A percentile compares a stretch with the other conserved stretches of the same genome.
Conservation (phyloP, 345 rosid genomes). For the Cardiospermum halicacabum region DNA sequence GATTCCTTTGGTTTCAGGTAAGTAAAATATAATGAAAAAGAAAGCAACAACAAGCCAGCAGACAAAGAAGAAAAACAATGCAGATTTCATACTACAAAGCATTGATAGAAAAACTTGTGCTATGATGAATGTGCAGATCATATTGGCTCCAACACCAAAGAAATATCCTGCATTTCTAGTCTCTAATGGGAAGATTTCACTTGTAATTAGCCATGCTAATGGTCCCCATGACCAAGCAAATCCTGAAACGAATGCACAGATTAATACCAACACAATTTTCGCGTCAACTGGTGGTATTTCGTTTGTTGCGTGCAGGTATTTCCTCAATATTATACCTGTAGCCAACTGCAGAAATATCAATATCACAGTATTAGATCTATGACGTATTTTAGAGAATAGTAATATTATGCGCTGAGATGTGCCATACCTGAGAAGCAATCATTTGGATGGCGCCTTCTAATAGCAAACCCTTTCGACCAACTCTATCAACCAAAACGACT, state of each 20-base stretch:
- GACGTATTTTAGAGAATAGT: no score
- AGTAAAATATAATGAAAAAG: slow-evolving; percentile 18
- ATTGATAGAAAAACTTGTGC: slow-evolving; percentile 56
- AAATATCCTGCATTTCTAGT: slow-evolving; percentile 49
- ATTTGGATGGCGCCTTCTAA: slow-evolving; percentile 29
- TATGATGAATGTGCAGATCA: slow-evolving; percentile 46
- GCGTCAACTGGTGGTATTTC: slow-evolving; percentile 22
- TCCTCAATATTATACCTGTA: slow-evolving; percentile 36
- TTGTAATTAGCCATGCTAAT: slow-evolving; percentile 59
- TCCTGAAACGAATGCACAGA: slow-evolving; percentile 45
- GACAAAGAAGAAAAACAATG: slow-evolving; percentile 58
- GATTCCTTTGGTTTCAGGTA: slow-evolving; percentile 69
- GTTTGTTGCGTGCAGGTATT: slow-evolving; percentile 19
- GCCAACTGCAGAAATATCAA: slow-evolving; percentile 16
- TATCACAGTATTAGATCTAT: no score
- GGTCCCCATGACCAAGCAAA: slow-evolving; percentile 92
- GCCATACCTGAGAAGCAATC: slow-evolving; percentile 24
- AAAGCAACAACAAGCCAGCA: slow-evolving; percentile 34
- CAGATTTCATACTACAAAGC: slow-evolving; percentile 41
- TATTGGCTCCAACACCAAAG: slow-evolving; percentile 48
- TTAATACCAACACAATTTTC: slow-evolving; percentile 30
- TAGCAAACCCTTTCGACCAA: slow-evolving; percentile 40
- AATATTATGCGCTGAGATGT: not conserved
- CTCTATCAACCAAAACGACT: slow-evolving; percentile 27
- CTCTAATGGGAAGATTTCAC: slow-evolving; percentile 59